phyloP scores from a whole-genome alignment of 768 basidiomycete species.

The Leccinum arenicola region DNA sequence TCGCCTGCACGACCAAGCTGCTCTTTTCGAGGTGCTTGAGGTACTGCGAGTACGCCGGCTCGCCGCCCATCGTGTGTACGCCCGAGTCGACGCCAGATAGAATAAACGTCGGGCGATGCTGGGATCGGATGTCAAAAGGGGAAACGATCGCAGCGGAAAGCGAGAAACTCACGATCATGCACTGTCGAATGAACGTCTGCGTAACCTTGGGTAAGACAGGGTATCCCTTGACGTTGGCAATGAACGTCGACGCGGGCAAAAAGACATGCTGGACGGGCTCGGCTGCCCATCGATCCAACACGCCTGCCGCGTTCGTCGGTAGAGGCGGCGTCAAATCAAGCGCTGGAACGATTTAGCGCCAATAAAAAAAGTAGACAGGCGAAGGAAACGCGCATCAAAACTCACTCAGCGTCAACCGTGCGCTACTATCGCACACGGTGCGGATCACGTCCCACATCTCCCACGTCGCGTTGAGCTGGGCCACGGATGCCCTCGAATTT shows the following conservation, averaged over 20 bases:
- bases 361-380: neutral
- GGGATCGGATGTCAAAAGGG: slow-evolving; percentile 1
- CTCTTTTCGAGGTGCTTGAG: slow-evolving; percentile 79
- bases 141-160: no score
- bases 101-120: slow-evolving; percentile 87
- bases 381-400: slow-evolving; percentile 22
- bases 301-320: slow-evolving; percentile 70
- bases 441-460: slow-evolving; percentile 98
- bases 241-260: slow-evolving; percentile 87
- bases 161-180: slow-evolving; percentile 67
- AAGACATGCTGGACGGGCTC: slow-evolving; percentile 90
- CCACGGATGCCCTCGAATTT: slow-evolving; percentile 43
- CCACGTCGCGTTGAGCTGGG: slow-evolving; percentile 78
- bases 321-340: slow-evolving; percentile 89
- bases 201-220: slow-evolving; percentile 94
- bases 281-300: slow-evolving; percentile 85
- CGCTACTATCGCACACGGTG: slow-evolving; percentile 82
- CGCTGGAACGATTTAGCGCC: slow-evolving; percentile 47
- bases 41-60: slow-evolving; percentile 88
- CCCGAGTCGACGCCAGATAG: slow-evolving; percentile 64
- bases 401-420: slow-evolving; percentile 75
- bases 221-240: slow-evolving; percentile 94
- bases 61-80: slow-evolving; percentile 78
- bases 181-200: slow-evolving; percentile 85
- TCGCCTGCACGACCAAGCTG: slow-evolving; percentile 62